Base-by-base conservation (phyloP, 106 monocot genomes). In the Triglochin maritima region DNA sequence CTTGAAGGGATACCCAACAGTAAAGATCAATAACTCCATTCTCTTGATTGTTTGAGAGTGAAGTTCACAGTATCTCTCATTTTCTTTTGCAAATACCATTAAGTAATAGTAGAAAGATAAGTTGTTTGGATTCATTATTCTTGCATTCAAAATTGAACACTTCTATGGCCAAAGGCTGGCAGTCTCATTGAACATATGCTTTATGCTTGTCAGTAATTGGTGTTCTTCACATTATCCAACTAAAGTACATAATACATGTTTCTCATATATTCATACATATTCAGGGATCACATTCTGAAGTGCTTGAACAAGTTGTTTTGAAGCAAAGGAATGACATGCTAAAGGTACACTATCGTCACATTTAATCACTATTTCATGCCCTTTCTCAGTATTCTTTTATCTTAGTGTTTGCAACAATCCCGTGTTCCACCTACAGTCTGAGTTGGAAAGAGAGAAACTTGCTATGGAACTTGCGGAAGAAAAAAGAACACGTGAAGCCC, bases 321-420 rank as follows among this genome's bases (percentile, higher is more conserved):
- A 90, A 96, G 66, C 95, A 87, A 67, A 65, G 90, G 50, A 96
- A 96, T 64, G 95, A 96, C 71, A 96, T 96, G 95, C 85, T 90
- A 69, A 96, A 90, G 83, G 95, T 95, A 56, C 5, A n/a, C 42
- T 62, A 13, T 58, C 16, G 7, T 5, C 65, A 55, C 15, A 9
- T 69, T 56, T 59, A 59, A 59, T 11, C 7, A 59, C 10, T 0
- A 59, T 59, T 59, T 5, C n/a, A 3, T 13, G n/a, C 58, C 58
- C 5, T 5, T 59, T 29, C 29, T 29, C 29, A 29, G 29, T 29
- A 29, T 29, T 29, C 29, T 1, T 29, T 29, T 29, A 1, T 29
- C 29, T 29, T 29, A 29, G 29, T 29, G 29, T 29, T 29, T 29
- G 29, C 29, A 29, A 29, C 29, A 29, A 29, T 29, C 29, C 29